Evolutionary conservation across 768 basidiomycete species (phyloP).

Genomic region (Rhodocollybia butyracea): DNA sequence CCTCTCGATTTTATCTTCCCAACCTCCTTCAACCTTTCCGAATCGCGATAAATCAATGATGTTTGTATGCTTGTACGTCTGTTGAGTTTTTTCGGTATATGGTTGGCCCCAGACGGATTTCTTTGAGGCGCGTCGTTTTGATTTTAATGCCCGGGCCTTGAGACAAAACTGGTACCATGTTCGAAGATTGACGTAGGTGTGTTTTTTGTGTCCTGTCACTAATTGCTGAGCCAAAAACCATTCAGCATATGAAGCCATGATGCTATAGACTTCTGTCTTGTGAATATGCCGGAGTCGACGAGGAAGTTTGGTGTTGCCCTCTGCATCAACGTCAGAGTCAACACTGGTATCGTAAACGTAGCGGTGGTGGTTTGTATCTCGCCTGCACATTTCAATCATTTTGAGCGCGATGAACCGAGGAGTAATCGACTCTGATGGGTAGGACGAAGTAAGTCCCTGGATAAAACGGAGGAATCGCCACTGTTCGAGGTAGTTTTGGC

Average conservation of each 20-base stretch:
- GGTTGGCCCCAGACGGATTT: not conserved
- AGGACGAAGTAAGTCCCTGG: not conserved
- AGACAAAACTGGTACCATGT: conserved; percentile 5
- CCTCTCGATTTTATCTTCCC: not conserved
- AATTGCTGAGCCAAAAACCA: conserved; percentile 33
- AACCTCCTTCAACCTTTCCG: not conserved
- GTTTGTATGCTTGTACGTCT: not conserved
- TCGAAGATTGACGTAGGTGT: not conserved
- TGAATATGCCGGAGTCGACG: conserved; percentile 34
- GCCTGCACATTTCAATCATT: conserved; percentile 25
- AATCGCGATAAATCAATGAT: not conserved
- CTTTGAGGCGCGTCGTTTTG: not conserved
- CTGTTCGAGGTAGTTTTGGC: conserved; percentile 3
- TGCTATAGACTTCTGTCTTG: conserved; percentile 31
- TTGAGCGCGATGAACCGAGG: conserved; percentile 32
- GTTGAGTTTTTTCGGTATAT: not conserved
- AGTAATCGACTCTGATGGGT: conserved; percentile 20
- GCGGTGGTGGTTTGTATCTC: conserved; percentile 17
- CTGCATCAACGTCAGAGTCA: conserved; percentile 25
- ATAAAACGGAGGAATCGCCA: conserved; percentile 2
- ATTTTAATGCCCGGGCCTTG: not conserved
- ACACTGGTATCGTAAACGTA: conserved; percentile 12
- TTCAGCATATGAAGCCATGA: conserved; percentile 33
- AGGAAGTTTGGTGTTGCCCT: conserved; percentile 22
- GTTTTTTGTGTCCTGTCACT: not conserved